Conservation (phyloP, 2,329 filamentous ascomycete genomes). For the Ilyonectria mors-panacis region DNA sequence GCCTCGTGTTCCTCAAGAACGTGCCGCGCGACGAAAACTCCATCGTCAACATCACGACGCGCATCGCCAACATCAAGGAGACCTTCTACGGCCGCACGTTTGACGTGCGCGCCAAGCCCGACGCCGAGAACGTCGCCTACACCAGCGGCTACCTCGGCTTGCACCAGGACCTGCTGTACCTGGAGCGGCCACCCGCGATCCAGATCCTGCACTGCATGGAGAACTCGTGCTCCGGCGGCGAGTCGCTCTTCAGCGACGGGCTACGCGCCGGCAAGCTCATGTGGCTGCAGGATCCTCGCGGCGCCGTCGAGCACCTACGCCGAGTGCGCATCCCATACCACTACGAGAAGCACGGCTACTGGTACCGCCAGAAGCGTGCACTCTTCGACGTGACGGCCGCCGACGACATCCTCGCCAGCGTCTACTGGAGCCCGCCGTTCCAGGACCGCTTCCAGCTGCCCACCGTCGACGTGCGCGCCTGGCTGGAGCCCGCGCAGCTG, state of each 20-base stretch:
- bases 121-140: slow-evolving; percentile 94
- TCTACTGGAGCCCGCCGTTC: slow-evolving; percentile 84
- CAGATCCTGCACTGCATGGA: slow-evolving; percentile 92
- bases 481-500: slow-evolving; percentile 64
- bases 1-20: slow-evolving; percentile 82
- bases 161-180: slow-evolving; percentile 95
- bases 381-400: slow-evolving; percentile 60
- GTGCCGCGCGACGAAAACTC: slow-evolving; percentile 78
- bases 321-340: slow-evolving; percentile 71
- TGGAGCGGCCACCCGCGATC: slow-evolving; percentile 82
- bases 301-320: slow-evolving; percentile 56
- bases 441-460: slow-evolving; percentile 68
- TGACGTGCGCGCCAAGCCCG: slow-evolving; percentile 84
- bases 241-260: slow-evolving; percentile 88
- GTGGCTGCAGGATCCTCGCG: slow-evolving; percentile 40
- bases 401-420: slow-evolving; percentile 45
- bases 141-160: slow-evolving; percentile 86
- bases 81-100: slow-evolving; percentile 95
- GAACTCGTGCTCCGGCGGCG: slow-evolving; percentile 84
- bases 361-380: slow-evolving; percentile 72
- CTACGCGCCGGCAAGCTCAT: slow-evolving; percentile 69
- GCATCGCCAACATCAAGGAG: slow-evolving; percentile 84
- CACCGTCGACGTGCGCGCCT: slow-evolving; percentile 50
- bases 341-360: slow-evolving; percentile 76
- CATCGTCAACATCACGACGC: slow-evolving; percentile 77